Conservation (phyloP, 805 yeast genomes). For the Cyberlindnera galapagoensis region DNA sequence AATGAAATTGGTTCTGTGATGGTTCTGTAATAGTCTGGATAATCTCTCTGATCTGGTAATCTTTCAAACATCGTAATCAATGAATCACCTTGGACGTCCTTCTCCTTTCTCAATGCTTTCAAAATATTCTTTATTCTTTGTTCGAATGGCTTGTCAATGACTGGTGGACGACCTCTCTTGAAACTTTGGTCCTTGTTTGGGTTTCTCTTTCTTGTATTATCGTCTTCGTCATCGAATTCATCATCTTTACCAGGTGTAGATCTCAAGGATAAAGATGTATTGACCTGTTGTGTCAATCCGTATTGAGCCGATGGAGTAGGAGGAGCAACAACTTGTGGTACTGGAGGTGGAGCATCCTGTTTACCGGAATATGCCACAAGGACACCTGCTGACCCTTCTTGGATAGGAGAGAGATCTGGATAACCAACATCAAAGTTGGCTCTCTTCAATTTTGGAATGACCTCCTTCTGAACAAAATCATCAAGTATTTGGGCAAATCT, state of each 20-base stretch:
- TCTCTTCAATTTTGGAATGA: slow-evolving; percentile 29
- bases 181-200: slow-evolving; percentile 21
- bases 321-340: slow-evolving; percentile 3
- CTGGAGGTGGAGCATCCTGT: slow-evolving; percentile 6
- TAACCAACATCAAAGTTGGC: slow-evolving; percentile 29
- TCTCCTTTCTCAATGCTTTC: slow-evolving; percentile 72
- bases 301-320: slow-evolving; percentile 3
- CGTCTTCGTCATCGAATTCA: slow-evolving; percentile 12
- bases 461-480: slow-evolving; percentile 30
- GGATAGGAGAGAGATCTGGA: slow-evolving; percentile 30
- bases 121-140: slow-evolving; percentile 84
- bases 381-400: slow-evolving; percentile 16
- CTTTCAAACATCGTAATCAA: slow-evolving; percentile 69
- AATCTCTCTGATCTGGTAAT: slow-evolving; percentile 57
- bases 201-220: slow-evolving; percentile 5
- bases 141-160: slow-evolving; percentile 86
- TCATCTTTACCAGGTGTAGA: slow-evolving; percentile 12
- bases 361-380: slow-evolving; percentile 12
- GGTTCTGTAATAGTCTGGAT: slow-evolving; percentile 39
- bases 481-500: slow-evolving; percentile 53
- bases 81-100: slow-evolving; percentile 42
- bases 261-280: slow-evolving; percentile 2
- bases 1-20: slow-evolving; percentile 58
- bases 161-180: slow-evolving; percentile 86
- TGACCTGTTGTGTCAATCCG: neutral